Conservation (phyloP, 345 rosid genomes). For the Eucalyptus curtisii region DNA sequence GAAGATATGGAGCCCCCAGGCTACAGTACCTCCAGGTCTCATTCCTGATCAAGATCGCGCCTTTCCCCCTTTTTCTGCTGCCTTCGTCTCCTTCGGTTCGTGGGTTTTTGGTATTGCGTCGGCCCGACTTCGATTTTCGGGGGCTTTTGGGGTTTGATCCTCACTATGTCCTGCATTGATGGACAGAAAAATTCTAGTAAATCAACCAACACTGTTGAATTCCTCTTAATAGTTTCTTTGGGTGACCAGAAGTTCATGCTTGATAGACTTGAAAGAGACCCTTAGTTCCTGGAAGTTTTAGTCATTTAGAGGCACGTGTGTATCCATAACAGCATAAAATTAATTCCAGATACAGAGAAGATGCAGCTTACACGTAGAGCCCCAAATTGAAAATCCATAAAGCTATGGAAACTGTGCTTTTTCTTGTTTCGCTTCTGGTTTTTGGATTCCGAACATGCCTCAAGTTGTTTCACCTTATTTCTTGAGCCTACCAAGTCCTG, state of each 20-base stretch:
- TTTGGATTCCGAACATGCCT: background rate
- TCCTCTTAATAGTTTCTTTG: conserved; percentile 40
- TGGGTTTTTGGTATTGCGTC: background rate
- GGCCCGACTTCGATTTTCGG: background rate
- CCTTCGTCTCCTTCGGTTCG: background rate
- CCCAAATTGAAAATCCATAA: conserved; percentile 33
- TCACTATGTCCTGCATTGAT: background rate
- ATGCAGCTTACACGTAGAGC: conserved; percentile 39
- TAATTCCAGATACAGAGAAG: background rate
- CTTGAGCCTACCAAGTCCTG: conserved; percentile 8
- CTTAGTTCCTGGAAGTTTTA: conserved; percentile 45
- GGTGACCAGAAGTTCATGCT: conserved; percentile 41
- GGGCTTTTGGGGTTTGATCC: background rate
- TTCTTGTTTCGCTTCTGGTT: conserved; percentile 38
- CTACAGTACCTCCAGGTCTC: conserved; percentile 58
- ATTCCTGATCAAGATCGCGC: background rate
- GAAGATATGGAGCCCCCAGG: conserved; percentile 66
- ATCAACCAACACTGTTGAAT: conserved; percentile 46
- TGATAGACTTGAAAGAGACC: conserved; percentile 41
- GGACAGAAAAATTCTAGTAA: background rate
- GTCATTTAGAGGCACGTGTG: background rate
- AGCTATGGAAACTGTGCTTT: conserved; percentile 20
- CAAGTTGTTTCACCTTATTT: conserved; percentile 9
- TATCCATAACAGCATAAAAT: background rate
- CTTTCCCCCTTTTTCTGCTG: background rate